A percentile compares a stretch with the other conserved stretches of the same genome.
phyloP scores from a whole-genome alignment of 208 protist genomes.

The Wallacemonas sp. region DNA sequence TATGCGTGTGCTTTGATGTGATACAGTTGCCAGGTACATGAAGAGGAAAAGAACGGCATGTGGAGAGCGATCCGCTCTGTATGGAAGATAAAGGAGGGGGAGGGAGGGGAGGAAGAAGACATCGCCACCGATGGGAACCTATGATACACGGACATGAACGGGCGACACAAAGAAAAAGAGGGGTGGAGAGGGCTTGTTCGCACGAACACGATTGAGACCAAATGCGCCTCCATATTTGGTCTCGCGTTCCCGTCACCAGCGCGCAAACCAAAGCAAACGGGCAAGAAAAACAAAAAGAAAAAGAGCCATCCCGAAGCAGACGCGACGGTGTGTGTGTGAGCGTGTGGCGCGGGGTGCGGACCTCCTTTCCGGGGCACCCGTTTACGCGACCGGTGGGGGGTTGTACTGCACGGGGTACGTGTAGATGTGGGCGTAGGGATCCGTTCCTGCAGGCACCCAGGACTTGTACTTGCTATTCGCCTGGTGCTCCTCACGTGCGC shows the following conservation, averaged over 20 bases:
- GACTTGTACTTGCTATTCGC: conserved; percentile 68
- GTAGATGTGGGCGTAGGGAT: conserved; percentile 82
- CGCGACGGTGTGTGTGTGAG: no score
- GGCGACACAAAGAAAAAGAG: conserved; percentile 5
- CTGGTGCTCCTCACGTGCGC: conserved; percentile 47
- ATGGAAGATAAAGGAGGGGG: background rate
- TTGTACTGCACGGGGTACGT: conserved; percentile 68
- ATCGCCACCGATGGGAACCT: background rate
- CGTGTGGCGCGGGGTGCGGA: no score
- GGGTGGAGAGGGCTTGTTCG: background rate
- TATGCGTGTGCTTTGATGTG: background rate
- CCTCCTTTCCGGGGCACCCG: no score
- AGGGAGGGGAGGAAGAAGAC: conserved; percentile 12
- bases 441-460: conserved; percentile 71
- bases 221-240: no score
- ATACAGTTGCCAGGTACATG: background rate
- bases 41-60: background rate
- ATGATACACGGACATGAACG: background rate
- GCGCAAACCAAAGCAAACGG: conserved; percentile 15
- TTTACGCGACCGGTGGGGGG: conserved; percentile 51
- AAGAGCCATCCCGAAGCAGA: no score
- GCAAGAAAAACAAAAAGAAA: conserved; percentile 2
- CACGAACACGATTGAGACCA: no score
- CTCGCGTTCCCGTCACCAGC: no score
- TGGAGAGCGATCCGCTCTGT: no score